phyloP scores from a whole-genome alignment of 805 yeast genomes.

The Pichia paraexigua region DNA sequence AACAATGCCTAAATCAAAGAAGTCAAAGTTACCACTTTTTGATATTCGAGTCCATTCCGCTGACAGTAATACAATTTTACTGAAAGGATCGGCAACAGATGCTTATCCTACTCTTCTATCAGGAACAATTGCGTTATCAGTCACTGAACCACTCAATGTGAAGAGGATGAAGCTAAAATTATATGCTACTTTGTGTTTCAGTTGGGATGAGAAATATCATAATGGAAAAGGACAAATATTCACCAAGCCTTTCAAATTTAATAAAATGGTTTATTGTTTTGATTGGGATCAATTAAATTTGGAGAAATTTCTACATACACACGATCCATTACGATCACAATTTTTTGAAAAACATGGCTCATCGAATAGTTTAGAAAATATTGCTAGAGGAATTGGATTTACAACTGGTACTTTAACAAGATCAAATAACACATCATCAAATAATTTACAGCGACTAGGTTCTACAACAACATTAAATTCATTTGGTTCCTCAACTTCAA shows the following conservation, averaged over 20 bases:
- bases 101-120: conserved; percentile 70
- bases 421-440: conserved; percentile 32
- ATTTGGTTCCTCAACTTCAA: conserved; percentile 10
- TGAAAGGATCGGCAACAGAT: conserved; percentile 70
- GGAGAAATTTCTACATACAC: conserved; percentile 27
- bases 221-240: conserved; percentile 35
- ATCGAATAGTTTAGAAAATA: conserved; percentile 4
- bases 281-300: conserved; percentile 67
- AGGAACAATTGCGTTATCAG: conserved; percentile 72
- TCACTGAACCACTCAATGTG: conserved; percentile 65
- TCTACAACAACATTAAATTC: conserved; percentile 24
- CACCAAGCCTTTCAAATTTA: conserved; percentile 43
- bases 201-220: conserved; percentile 50
- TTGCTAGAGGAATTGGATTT: conserved; percentile 15
- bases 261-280: conserved; percentile 63
- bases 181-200: conserved; percentile 57
- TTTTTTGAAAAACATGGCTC: conserved; percentile 5
- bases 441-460: conserved; percentile 32
- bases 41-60: conserved; percentile 53
- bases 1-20: conserved; percentile 19
- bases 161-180: conserved; percentile 57
- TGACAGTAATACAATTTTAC: conserved; percentile 71
- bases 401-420: conserved; percentile 27
- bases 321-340: conserved; percentile 16
- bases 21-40: conserved; percentile 27